Conservation (phyloP, 768 basidiomycete genomes). For the Scleroderma citrinum region DNA sequence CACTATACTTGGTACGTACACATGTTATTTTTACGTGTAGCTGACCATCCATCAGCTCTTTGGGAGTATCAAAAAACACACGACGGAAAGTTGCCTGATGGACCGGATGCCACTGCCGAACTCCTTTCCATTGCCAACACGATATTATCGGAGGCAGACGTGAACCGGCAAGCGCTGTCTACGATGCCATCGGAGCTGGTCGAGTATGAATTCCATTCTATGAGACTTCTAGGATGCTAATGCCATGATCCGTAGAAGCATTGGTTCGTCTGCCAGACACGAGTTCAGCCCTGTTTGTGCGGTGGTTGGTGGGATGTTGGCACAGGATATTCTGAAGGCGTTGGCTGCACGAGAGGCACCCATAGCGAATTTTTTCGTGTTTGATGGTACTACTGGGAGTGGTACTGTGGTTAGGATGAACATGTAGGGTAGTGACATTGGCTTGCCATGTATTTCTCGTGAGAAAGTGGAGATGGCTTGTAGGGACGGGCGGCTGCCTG, state of each 20-base stretch:
- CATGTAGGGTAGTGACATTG: constrained; percentile 26
- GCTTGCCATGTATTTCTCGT: background rate
- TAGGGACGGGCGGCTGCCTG: background rate
- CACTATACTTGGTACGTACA: constrained; percentile 57
- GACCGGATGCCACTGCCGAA: constrained; percentile 41
- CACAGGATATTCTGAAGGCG: constrained; percentile 90
- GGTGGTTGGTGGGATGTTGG: constrained; percentile 90
- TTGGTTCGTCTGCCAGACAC: constrained; percentile 61
- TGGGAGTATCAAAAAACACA: constrained; percentile 76
- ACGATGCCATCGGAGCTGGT: constrained; percentile 53
- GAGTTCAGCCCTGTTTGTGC: constrained; percentile 95
- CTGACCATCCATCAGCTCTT: constrained; percentile 43
- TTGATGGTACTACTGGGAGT: constrained; percentile 77
- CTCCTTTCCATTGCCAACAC: constrained; percentile 60
- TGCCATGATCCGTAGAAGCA: constrained; percentile 3
- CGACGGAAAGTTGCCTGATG: constrained; percentile 51
- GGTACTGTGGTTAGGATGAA: constrained; percentile 59
- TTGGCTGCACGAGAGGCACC: constrained; percentile 88
- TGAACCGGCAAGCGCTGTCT: constrained; percentile 63
- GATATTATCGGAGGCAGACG: constrained; percentile 53
- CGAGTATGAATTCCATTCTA: constrained; percentile 38
- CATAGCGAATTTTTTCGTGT: constrained; percentile 86
- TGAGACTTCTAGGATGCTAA: background rate
- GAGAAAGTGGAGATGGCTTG: background rate
- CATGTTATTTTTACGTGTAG: background rate